Percentiles rank a stretch among this genome's conserved stretches.
phyloP scores from a whole-genome alignment of 352 stramenopile species.

The Thraustotheca clavata region DNA sequence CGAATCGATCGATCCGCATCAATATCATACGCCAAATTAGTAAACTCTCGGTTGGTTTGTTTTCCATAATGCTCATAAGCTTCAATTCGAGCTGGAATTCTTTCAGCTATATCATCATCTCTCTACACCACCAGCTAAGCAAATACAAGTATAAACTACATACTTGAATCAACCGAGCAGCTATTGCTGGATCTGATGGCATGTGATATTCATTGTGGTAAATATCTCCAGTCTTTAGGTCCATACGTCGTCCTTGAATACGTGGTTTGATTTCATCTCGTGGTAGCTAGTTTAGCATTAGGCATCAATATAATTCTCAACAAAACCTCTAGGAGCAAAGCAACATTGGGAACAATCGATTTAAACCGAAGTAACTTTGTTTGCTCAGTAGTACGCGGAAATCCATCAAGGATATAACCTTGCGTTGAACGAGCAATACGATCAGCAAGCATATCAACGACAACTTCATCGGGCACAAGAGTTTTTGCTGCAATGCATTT shows the following conservation, averaged over 20 bases:
- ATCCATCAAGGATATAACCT: conserved; percentile 68
- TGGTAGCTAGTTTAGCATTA: conserved; percentile 20
- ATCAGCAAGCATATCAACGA: conserved; percentile 67
- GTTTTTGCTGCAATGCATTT: conserved; percentile 57
- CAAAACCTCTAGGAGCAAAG: conserved; percentile 51
- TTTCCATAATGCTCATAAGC: conserved; percentile 53
- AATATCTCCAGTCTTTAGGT: conserved; percentile 45
- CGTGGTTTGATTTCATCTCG: conserved; percentile 40
- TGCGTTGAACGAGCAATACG: conserved; percentile 34
- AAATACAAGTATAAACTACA: not conserved
- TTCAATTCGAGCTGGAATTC: conserved; percentile 49
- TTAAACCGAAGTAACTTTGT: conserved; percentile 35
- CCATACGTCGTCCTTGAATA: conserved; percentile 48
- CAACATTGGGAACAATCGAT: conserved; percentile 39
- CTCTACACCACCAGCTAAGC: conserved; percentile 16
- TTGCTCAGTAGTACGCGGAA: conserved; percentile 58
- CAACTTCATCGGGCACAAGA: conserved; percentile 59
- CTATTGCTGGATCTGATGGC: conserved; percentile 33
- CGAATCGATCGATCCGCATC: conserved; percentile 30
- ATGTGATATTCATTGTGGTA: conserved; percentile 44
- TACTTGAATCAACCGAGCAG: conserved; percentile 39
- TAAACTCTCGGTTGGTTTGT: conserved; percentile 41
- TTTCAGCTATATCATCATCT: conserved; percentile 46
- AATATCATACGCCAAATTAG: conserved; percentile 34
- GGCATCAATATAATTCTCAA: not conserved